A percentile compares a stretch with the other conserved stretches of the same genome.
These are phyloP conservation scores for Candida broadrunensis DNA, from an alignment of 805 yeast genomes.

Conservation along the genomic window DNA sequence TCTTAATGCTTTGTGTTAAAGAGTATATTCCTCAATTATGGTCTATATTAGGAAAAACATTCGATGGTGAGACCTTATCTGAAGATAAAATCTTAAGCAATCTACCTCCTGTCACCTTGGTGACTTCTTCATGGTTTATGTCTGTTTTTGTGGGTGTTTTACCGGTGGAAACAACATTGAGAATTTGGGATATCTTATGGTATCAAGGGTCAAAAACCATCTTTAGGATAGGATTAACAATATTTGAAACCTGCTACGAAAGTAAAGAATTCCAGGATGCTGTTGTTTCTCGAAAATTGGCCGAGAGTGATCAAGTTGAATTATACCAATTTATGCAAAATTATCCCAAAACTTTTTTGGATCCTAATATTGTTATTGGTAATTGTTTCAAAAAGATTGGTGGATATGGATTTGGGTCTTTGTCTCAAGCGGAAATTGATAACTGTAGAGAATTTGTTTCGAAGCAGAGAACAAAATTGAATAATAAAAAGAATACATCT, in stretches of 20 bases:
- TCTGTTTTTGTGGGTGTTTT: slow-evolving; percentile 87
- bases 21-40: slow-evolving; percentile 84
- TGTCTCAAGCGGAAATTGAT: slow-evolving; percentile 79
- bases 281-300: background rate
- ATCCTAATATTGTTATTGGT: slow-evolving; percentile 69
- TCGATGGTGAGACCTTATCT: slow-evolving; percentile 37
- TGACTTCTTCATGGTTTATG: slow-evolving; percentile 98
- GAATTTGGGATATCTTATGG: slow-evolving; percentile 95
- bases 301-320: slow-evolving; percentile 42
- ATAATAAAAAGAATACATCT: slow-evolving; percentile 23
- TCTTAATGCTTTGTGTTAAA: slow-evolving; percentile 77
- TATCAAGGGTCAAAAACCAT: slow-evolving; percentile 87
- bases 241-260: slow-evolving; percentile 62
- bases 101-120: slow-evolving; percentile 86
- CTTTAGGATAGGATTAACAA: slow-evolving; percentile 77
- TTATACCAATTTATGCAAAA: slow-evolving; percentile 84
- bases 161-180: slow-evolving; percentile 82
- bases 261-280: slow-evolving; percentile 54
- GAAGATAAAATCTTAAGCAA: slow-evolving; percentile 59
- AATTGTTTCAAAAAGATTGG: slow-evolving; percentile 71
- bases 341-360: slow-evolving; percentile 66
- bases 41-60: slow-evolving; percentile 44
- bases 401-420: slow-evolving; percentile 61
- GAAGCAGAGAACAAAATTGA: slow-evolving; percentile 48
- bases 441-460: slow-evolving; percentile 77